Conservation (phyloP, 164 flowering plant species). For the Dillenia turbinata region DNA sequence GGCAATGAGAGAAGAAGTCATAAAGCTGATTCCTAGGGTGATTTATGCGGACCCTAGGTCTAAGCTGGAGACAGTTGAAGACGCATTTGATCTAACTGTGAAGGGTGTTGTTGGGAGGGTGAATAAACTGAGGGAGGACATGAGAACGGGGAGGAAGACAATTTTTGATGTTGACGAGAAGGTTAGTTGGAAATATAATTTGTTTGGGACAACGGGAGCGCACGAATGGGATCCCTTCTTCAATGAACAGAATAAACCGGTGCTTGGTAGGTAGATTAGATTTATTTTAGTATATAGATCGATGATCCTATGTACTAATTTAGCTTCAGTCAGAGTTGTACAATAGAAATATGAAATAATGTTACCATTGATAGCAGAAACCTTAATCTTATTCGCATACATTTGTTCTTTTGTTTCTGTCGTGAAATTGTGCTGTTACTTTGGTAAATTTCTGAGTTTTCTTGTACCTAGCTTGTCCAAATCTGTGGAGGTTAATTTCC, state of each 20-base stretch:
- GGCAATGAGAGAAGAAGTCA: conserved; percentile 60
- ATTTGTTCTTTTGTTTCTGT: no score
- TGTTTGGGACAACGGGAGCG: conserved; percentile 30
- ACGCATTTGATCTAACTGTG: conserved; percentile 68
- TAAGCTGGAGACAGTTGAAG: conserved; percentile 39
- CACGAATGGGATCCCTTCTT: conserved; percentile 78
- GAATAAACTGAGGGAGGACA: conserved; percentile 29
- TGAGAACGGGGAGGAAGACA: conserved; percentile 17
- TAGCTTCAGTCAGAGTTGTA: no score
- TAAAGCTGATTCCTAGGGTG: conserved; percentile 52
- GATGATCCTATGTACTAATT: no score
- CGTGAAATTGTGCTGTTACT: no score
- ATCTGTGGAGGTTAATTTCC: no score
- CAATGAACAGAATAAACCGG: background rate
- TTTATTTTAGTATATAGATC: no score
- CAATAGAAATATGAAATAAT: no score
- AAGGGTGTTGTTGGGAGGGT: conserved; percentile 53
- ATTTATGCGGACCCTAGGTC: conserved; percentile 63
- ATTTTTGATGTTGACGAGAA: conserved; percentile 24
- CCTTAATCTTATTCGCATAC: no score
- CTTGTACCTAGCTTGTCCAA: no score
- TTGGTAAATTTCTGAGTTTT: no score
- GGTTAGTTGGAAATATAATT: conserved; percentile 54
- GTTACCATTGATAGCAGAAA: no score
- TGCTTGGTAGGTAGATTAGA: background rate